Evolutionary conservation across 805 yeast genomes (phyloP).

Genomic region (Nakazawaea ambrosiae): DNA sequence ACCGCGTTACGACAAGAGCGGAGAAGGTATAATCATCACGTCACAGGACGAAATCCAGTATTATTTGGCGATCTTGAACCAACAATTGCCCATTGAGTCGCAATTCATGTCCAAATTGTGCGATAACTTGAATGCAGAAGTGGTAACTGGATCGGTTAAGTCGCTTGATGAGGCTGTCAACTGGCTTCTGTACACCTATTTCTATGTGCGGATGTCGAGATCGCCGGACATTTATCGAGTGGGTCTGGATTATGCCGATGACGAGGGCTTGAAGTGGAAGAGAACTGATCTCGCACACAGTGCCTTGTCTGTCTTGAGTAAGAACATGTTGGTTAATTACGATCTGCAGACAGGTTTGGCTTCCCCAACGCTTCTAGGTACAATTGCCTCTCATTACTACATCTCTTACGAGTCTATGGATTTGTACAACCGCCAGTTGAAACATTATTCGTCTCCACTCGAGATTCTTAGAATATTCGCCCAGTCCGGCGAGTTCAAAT

Average conservation of each 20-base stretch:
- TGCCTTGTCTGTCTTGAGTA: slow-evolving; percentile 54
- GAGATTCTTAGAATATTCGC: slow-evolving; percentile 78
- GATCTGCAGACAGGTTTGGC: slow-evolving; percentile 42
- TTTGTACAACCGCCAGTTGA: slow-evolving; percentile 53
- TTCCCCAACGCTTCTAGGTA: slow-evolving; percentile 63
- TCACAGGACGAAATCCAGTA: slow-evolving; percentile 80
- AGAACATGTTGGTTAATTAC: slow-evolving; percentile 54
- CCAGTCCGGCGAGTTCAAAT: slow-evolving; percentile 76
- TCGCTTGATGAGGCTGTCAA: slow-evolving; percentile 58
- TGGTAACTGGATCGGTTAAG: slow-evolving; percentile 63
- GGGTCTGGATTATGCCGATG: slow-evolving; percentile 55
- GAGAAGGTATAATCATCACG: slow-evolving; percentile 92
- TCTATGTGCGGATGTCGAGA: slow-evolving; percentile 69
- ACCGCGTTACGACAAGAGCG: slow-evolving; percentile 86
- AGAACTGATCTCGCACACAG: slow-evolving; percentile 70
- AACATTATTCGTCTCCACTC: slow-evolving; percentile 57
- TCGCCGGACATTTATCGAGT: slow-evolving; percentile 74
- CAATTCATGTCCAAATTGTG: slow-evolving; percentile 66
- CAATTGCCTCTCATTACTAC: slow-evolving; percentile 81
- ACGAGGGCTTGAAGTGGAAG: slow-evolving; percentile 39
- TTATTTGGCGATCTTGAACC: slow-evolving; percentile 84
- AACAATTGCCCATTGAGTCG: slow-evolving; percentile 89
- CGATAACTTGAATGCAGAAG: slow-evolving; percentile 81
- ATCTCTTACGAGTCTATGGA: slow-evolving; percentile 70
- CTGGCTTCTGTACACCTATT: slow-evolving; percentile 78